Percentiles rank a stretch among this genome's conserved stretches.
Evolutionary conservation across 257 asterid species (phyloP).

Genomic region (Przewalskia tangutica): DNA sequence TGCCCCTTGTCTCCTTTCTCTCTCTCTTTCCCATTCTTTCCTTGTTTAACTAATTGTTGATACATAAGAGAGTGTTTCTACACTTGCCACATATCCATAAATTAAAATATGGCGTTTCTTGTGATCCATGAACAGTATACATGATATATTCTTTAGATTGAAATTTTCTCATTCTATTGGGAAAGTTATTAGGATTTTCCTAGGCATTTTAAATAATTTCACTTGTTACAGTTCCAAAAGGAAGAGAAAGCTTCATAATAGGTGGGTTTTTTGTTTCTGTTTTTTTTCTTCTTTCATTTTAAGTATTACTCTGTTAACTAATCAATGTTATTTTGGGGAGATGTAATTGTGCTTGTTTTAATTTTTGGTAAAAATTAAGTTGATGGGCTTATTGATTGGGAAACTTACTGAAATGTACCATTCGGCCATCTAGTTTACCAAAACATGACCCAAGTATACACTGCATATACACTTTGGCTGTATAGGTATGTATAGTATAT

Average conservation of each 20-base stretch:
- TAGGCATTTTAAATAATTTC: conserved; percentile 28
- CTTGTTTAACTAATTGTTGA: background rate
- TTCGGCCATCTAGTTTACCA: no score
- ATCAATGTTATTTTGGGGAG: background rate
- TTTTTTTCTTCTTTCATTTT: background rate
- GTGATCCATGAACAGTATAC: conserved; percentile 38
- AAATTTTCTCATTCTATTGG: conserved; percentile 20
- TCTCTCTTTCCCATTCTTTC: background rate
- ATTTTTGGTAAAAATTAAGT: background rate
- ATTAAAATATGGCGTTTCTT: conserved; percentile 16
- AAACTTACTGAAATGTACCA: no score
- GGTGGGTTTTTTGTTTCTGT: conserved; percentile 13
- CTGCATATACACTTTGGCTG: no score
- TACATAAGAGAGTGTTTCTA: background rate
- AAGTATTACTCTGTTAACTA: background rate
- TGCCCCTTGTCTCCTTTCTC: background rate
- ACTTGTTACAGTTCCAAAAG: conserved; percentile 16
- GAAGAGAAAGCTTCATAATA: conserved; percentile 10
- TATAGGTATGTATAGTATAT: no score
- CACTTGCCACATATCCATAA: background rate
- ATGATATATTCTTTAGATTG: conserved; percentile 8
- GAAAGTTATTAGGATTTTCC: conserved; percentile 29
- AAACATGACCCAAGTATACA: no score
- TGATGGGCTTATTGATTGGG: background rate
- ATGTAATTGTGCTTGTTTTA: background rate